phyloP scores from a whole-genome alignment of 2,329 filamentous ascomycete species.

The Colletotrichum aenigma region DNA sequence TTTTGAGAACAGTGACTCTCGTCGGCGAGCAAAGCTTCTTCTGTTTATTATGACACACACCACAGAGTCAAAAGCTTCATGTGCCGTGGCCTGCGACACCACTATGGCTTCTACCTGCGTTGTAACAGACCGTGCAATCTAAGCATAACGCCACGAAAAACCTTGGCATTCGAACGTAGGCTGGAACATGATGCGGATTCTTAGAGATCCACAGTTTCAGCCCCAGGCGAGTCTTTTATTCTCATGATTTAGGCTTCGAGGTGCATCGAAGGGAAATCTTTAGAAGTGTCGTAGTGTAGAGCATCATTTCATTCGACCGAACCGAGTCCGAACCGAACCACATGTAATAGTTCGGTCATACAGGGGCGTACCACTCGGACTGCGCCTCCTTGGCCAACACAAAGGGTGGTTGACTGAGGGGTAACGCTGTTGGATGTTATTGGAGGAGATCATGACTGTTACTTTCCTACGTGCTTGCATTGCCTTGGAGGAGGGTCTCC shows the following conservation, averaged over 20 bases:
- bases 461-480: background rate
- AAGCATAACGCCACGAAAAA: background rate
- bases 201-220: background rate
- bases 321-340: background rate
- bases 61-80: background rate
- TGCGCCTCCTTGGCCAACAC: background rate
- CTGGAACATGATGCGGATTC: background rate
- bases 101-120: background rate
- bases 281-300: background rate
- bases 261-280: background rate
- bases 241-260: background rate
- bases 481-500: background rate
- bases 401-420: background rate
- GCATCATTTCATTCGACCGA: background rate
- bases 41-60: background rate
- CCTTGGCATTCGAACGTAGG: background rate
- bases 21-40: background rate
- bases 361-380: background rate
- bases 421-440: background rate
- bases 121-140: background rate
- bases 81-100: background rate
- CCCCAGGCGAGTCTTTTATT: background rate
- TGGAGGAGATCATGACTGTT: background rate
- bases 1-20: background rate
- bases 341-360: background rate